Evolutionary conservation across 2,329 filamentous ascomycete species (phyloP), one percentile per base, ranked within the genome.

Genomic region (Fusarium agapanthi): DNA sequence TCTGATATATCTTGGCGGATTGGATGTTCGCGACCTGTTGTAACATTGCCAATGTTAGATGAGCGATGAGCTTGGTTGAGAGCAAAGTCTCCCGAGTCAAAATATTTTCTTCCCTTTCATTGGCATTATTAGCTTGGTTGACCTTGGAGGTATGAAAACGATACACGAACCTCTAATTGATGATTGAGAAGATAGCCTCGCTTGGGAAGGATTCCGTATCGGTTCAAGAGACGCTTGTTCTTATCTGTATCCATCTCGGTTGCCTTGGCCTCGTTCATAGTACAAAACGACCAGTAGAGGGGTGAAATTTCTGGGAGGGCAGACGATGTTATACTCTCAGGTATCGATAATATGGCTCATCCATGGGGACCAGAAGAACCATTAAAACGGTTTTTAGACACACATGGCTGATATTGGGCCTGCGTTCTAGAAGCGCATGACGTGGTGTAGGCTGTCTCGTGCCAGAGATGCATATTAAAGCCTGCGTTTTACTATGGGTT

Each of bases 51-150:
- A 16, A 74, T 74, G 26, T 72, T 48, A 12, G 72, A 75, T 30
- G 69, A 37, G 26, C 22, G 60, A n/a, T 63, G 53, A 47, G 73
- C 73, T 61, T 75, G 58, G 22, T 48, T 57, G 15, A 75, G 71
- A 24, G 73, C 71, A 54, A 75, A 74, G 48, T 75, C 71, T 20
- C 73, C 71, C 15, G 71, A 75, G 32, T 75, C 71, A 18, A 75
- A 75, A 32, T 71, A 75, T 20, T 70, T 68, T 34, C 71, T 71
- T 53, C 53, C 57, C 71, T 75, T 20, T n/a, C n/a, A n/a, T n/a
- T n/a, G n/a, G n/a, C n/a, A n/a, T n/a, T n/a, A n/a, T n/a, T n/a
- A n/a, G n/a, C n/a, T n/a, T n/a, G n/a, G n/a, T n/a, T n/a, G n/a
- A n/a, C n/a, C n/a, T n/a, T n/a, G n/a, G n/a, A n/a, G n/a, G n/a